phyloP scores from a whole-genome alignment of 805 yeast species.

The Pichia sporocuriosa region DNA sequence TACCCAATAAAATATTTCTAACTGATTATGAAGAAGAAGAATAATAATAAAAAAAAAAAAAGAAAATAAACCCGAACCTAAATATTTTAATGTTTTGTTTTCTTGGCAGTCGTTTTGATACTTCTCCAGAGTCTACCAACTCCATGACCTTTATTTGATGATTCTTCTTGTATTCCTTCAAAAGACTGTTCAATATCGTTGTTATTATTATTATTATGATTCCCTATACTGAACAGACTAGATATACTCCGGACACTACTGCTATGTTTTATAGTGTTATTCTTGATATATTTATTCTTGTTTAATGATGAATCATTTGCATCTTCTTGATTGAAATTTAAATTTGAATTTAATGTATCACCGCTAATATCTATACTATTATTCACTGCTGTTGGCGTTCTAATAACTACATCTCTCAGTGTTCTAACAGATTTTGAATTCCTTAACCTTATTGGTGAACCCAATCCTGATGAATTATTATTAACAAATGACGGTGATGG shows the following conservation, averaged over 20 bases:
- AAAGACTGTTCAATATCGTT: too few relatives aligned
- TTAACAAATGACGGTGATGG: conserved; percentile 11
- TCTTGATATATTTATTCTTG: too few relatives aligned
- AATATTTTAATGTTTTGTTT: not conserved
- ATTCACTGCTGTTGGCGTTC: conserved; percentile 5
- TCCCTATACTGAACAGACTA: conserved; percentile 14
- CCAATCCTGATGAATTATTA: not conserved
- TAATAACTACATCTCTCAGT: not conserved
- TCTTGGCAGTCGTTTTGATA: conserved; percentile 1
- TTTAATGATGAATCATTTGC: too few relatives aligned
- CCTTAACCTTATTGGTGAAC: conserved; percentile 10
- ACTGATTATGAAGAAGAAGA: not conserved
- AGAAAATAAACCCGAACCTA: not conserved
- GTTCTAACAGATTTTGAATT: conserved; percentile 7
- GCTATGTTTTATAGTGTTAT: not conserved
- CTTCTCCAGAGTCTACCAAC: conserved; percentile 9
- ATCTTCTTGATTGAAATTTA: too few relatives aligned
- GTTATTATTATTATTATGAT: too few relatives aligned
- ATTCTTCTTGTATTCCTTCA: not conserved
- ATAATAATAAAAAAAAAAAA: not conserved
- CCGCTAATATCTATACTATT: too few relatives aligned
- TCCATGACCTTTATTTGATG: not conserved
- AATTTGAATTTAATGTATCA: too few relatives aligned
- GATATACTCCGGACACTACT: conserved; percentile 4
- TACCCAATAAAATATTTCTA: not conserved